Evolutionary conservation across 2,329 filamentous ascomycete species (phyloP).

Genomic region (Phyllosticta citribraziliensis): DNA sequence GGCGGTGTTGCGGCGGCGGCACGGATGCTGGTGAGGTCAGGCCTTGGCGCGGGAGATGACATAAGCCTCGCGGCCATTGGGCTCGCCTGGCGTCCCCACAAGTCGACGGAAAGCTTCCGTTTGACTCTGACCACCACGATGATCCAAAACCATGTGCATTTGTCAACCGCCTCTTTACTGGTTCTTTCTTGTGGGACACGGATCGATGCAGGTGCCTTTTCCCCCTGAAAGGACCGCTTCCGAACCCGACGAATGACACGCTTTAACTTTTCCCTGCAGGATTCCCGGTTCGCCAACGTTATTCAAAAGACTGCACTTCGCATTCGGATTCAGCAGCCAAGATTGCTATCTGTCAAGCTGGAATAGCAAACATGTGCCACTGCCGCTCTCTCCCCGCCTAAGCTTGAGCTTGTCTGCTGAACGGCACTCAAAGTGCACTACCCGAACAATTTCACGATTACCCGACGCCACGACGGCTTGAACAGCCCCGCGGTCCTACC

Average conservation of each 20-base stretch:
- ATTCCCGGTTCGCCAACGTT: not conserved
- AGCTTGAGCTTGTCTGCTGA: not conserved
- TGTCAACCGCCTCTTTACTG: not conserved
- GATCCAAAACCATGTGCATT: too few species aligned
- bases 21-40: conserved; percentile 5
- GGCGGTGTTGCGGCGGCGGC: not conserved
- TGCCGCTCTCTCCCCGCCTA: not conserved
- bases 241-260: not conserved
- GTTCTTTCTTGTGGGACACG: not conserved
- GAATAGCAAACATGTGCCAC: not conserved
- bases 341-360: not conserved
- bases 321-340: not conserved
- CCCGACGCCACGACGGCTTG: not conserved
- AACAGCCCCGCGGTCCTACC: not conserved
- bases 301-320: not conserved
- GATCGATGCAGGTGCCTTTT: not conserved
- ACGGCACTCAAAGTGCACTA: not conserved
- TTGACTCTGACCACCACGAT: not conserved
- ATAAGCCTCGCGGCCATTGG: conserved; percentile 1
- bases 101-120: not conserved
- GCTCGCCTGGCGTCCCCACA: not conserved
- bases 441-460: not conserved
- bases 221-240: not conserved
- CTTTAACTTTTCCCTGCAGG: not conserved
- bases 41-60: conserved; percentile 6